Base-by-base conservation (phyloP, 179 eudicot species). In the Silene coronaria region DNA sequence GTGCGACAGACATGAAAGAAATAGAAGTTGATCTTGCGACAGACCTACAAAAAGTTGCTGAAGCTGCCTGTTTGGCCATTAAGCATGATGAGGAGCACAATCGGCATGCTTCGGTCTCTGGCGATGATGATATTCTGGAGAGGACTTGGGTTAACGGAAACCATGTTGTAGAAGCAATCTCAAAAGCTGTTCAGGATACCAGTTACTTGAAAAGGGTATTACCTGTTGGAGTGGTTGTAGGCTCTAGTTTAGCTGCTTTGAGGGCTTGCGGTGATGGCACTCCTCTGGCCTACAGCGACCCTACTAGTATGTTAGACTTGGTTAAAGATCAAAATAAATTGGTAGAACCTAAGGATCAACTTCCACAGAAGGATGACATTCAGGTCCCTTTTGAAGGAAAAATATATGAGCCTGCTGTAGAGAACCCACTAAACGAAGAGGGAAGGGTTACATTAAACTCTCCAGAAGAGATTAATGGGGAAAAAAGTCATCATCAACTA, bases 201-300 rank as follows among this genome's bases (percentile, higher is more conserved):
- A 78, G 78, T 73, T 78, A 86, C 82, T 83, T 96, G 88, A 91
- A 76, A 79, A 84, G 77, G 80, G 82, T 88, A 4, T 58, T 96
- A 80, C 99, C 99, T 36, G 84, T 88, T 84, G 99, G 99, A 67
- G 92, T 96, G 57, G 72, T 89, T 71, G 88, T 93, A 58, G 99
- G 98, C 73, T 85, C 97, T 67, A 83, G 87, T 84, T 88, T 96
- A 82, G 97, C 99, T 84, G 84, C 97, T 82, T 79, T 96, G 76
- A 85, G 90, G 77, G 88, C 84, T 66, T 70, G 74, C 75, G 78
- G 80, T 62, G 72, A 82, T 78, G 86, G 89, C 13, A 79, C 78
- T 77, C 66, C 84, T 45, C 72, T 66, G 55, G 71, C 71, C 71
- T 67, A 75, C 73, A 68, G 6, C 58, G 74, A 64, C 24, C 76